phyloP scores from a whole-genome alignment of 75 land plant species.

The Selaginella moellendorffii region DNA sequence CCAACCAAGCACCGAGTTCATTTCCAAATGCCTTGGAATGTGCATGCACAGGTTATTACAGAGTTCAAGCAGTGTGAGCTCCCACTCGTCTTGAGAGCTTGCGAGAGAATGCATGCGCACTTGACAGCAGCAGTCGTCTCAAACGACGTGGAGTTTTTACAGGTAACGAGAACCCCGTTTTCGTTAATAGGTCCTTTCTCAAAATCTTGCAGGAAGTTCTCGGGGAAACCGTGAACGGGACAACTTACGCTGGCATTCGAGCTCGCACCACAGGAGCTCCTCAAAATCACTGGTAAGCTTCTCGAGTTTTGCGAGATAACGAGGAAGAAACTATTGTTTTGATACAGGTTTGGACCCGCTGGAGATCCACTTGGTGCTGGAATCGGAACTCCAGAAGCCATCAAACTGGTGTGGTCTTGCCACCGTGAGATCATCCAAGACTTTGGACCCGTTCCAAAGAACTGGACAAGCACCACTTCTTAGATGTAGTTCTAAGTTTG shows the following conservation, averaged over 20 bases:
- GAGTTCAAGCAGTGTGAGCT: slow-evolving; percentile 62
- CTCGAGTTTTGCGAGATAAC: too few relatives aligned
- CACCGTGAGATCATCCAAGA: slow-evolving; percentile 96
- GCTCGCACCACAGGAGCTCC: slow-evolving; percentile 99
- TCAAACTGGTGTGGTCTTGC: slow-evolving; percentile 96
- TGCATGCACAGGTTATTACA: slow-evolving; percentile 51
- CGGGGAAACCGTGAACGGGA: slow-evolving; percentile 81
- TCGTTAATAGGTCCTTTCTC: background rate
- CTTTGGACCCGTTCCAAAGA: slow-evolving; percentile 59
- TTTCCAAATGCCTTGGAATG: too few relatives aligned
- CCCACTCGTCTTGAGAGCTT: slow-evolving; percentile 56
- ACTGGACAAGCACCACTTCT: too few relatives aligned
- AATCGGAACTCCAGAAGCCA: slow-evolving; percentile 98
- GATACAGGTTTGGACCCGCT: slow-evolving; percentile 95
- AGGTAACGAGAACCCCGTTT: slow-evolving; percentile 29
- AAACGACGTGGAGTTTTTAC: slow-evolving; percentile 65
- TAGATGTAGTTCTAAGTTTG: too few relatives aligned
- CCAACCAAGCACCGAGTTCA: too few relatives aligned
- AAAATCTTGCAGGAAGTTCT: slow-evolving; percentile 60
- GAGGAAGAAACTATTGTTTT: slow-evolving; percentile 31
- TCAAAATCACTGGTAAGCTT: slow-evolving; percentile 83
- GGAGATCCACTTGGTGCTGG: slow-evolving; percentile 98
- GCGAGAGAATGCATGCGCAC: slow-evolving; percentile 95
- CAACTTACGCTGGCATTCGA: slow-evolving; percentile 88
- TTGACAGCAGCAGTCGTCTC: slow-evolving; percentile 99